Evolutionary conservation across 1,139 yeast genomes (phyloP), one percentile per base, ranked within the genome.

Genomic region (Yamadazyma siamensis): DNA sequence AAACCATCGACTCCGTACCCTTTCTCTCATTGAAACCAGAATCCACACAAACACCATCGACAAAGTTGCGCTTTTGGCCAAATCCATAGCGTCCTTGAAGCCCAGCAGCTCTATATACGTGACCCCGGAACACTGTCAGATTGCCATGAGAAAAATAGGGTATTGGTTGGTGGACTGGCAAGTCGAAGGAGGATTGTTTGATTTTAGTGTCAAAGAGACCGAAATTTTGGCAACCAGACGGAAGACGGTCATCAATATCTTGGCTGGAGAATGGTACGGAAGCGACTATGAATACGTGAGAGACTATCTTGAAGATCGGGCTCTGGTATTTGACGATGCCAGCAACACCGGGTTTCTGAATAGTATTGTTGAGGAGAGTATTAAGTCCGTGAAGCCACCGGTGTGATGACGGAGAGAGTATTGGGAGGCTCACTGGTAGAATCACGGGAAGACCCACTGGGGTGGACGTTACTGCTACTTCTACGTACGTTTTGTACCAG

Each of bases 81-180:
- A 46, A 27, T 51, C 63, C 2, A 44, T 65, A 25, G 61, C 61
- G 4, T 47, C 43, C 21, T n/a, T 28, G 7, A 7, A 22, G 4
- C 22, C n/a, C 15, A 24, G 19, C 9, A 18, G 19, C 16, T 10
- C 16, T 2, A 36, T 53, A 15, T 67, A 46, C 34, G 61, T 65
- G 6, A 65, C 72, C 1, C 73, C 74, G 0, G 65, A 59, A 24
- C 48, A 46, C 25, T 61, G 61, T 28, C 66, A 66, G 40, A 46
- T 62, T n/a, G 68, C 73, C 2, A 52, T 57, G 39, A 47, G 67
- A n/a, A 61, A 59, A 36, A 51, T 68, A n/a, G 69, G 64, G 16
- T 66, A 66, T 51, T 68, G 74, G 74, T 47, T 65, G 20, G 66
- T 67, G 11, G 68, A 65, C 41, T 68, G 74, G 74, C 71, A 65